These are phyloP conservation scores for Candida sp. DNA, from an alignment of 1,139 yeast genomes.

Conservation along the genomic window DNA sequence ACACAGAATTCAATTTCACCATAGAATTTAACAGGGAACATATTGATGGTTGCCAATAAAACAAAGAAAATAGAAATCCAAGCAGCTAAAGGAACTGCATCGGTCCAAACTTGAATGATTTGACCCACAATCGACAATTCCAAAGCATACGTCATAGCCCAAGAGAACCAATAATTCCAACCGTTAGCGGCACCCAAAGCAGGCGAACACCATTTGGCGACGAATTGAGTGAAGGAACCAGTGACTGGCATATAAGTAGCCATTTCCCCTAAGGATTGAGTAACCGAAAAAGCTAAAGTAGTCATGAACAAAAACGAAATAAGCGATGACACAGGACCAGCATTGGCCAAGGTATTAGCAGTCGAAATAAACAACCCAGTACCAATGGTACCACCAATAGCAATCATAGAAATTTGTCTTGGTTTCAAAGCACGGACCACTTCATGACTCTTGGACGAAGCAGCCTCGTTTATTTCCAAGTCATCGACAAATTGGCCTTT, in stretches of 20 bases:
- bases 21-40: constrained; percentile 42
- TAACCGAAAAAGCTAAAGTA: constrained; percentile 58
- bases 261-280: constrained; percentile 75
- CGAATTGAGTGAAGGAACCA: constrained; percentile 56
- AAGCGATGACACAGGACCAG: constrained; percentile 74
- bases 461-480: constrained; percentile 6
- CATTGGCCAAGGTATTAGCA: constrained; percentile 49
- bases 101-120: constrained; percentile 73
- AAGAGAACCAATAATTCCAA: constrained; percentile 82
- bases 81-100: constrained; percentile 64
- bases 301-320: constrained; percentile 68
- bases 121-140: constrained; percentile 82
- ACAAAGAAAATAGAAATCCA: constrained; percentile 73
- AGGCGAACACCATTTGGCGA: constrained; percentile 62
- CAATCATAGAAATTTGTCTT: constrained; percentile 72
- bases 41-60: constrained; percentile 28
- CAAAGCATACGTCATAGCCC: constrained; percentile 83
- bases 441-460: constrained; percentile 10
- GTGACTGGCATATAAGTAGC: constrained; percentile 69
- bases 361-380: constrained; percentile 62
- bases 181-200: constrained; percentile 80
- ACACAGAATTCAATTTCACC: constrained; percentile 50
- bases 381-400: constrained; percentile 62
- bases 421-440: constrained; percentile 44
- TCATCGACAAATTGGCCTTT: constrained; percentile 4